Evolutionary conservation across 2,329 filamentous ascomycete species (phyloP), one percentile per base, ranked within the genome.

Genomic region (Colletotrichum tofieldiae): DNA sequence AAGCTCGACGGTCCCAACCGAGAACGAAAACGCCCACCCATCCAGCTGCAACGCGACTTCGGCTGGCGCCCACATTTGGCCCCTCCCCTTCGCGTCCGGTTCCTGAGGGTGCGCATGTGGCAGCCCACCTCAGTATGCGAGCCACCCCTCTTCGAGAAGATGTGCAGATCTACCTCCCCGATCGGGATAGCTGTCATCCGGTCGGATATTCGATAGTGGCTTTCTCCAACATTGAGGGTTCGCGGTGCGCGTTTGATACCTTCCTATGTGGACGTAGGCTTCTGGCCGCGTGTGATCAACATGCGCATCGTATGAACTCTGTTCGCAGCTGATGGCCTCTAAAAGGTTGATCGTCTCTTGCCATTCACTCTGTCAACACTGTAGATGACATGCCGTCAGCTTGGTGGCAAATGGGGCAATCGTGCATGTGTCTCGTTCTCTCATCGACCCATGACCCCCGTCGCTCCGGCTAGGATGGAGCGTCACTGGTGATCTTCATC

Each of bases 131-230:
- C 6, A 26, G 23, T 35, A 18, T 26, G 41, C 18, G 41, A 43
- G 41, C 6, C 20, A 20, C 41, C 58, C 41, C 41, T 61, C 29
- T 37, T 47, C 58, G n/a, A 61, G 41, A 16, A 47, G 18, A 61
- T 35, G 41, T 47, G 29, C 58, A 61, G 58, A 61, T 61, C 58
- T 61, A 61, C 58, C 58, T 61, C 41, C 58, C 58, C 29, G 41
- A 61, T 61, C 58, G 58, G 58, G 58, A 61, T 47, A 26, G 26
- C 39, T n/a, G 41, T 41, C 58, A 47, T 11, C 7, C n/a, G n/a
- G 26, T 47, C 29, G 41, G 29, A 23, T 14, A 47, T 35, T 61
- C 58, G 29, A 47, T 49, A 49, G 41, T 47, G 41, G 39, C 41
- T 35, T 61, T 49, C 43, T 35, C 11, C 12, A 43, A n/a, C 16